Conservation (phyloP, 2,329 filamentous ascomycete species). For the Penicillium nordicum region DNA sequence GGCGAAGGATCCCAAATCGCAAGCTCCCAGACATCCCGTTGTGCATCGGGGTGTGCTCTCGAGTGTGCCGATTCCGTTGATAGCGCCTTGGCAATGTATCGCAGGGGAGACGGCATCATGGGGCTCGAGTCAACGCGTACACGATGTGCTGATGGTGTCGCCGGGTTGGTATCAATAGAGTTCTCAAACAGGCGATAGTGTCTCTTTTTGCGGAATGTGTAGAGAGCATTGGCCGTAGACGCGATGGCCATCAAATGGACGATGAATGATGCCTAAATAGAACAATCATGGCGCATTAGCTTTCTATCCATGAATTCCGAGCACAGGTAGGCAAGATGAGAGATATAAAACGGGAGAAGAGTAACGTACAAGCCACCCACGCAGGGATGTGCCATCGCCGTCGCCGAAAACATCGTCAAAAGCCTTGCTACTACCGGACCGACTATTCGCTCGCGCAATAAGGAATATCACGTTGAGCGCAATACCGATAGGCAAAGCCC, state of each 20-base stretch:
- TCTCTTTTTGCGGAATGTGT: constrained; percentile 75
- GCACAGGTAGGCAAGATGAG: not conserved
- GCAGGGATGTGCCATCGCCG: constrained; percentile 60
- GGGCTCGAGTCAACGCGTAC: constrained; percentile 86
- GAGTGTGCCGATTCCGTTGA: constrained; percentile 70
- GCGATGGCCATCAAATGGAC: constrained; percentile 66
- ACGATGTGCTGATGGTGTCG: constrained; percentile 80
- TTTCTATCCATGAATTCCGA: not conserved
- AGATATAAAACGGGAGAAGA: not conserved
- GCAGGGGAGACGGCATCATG: constrained; percentile 71
- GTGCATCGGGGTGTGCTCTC: constrained; percentile 70
- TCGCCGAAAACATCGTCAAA: constrained; percentile 85
- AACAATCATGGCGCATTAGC: constrained; percentile 1
- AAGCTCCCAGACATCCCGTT: constrained; percentile 90
- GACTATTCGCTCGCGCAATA: constrained; percentile 74
- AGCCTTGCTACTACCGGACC: constrained; percentile 47
- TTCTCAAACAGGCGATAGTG: constrained; percentile 90
- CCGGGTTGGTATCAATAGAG: constrained; percentile 69
- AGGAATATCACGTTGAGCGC: constrained; percentile 75
- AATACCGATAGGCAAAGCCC: constrained; percentile 72
- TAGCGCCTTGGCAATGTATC: constrained; percentile 67
- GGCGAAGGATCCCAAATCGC: constrained; percentile 91
- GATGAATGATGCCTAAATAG: constrained; percentile 60
- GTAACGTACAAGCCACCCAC: constrained; percentile 59
- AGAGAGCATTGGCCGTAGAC: constrained; percentile 73